Base-by-base conservation (phyloP, 345 rosid genomes). In the Camelina hispida region DNA sequence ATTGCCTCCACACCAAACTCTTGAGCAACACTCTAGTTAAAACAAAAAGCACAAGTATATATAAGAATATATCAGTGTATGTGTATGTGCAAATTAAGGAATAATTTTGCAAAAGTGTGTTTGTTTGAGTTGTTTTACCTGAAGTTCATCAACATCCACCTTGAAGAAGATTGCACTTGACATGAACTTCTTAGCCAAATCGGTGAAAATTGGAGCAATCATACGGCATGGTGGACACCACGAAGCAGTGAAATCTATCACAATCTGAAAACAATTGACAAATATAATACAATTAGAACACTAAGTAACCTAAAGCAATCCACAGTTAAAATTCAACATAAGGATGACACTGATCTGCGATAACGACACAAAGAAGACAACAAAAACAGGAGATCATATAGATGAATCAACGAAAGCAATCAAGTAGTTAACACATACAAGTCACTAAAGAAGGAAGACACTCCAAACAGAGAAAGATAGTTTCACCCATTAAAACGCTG, bases 211-310 rank as follows among this genome's bases (percentile, higher is more conserved):
- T 42, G 96, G 97, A 17, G 96, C 74, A 32, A 92, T 87, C 65
- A 85, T 7, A 9, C 92, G 90, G 62, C 92, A 89, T 4, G 97
- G 93, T 42, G 83, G 83, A 44, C 96, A 89, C 96, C 97, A 92
- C 30, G 92, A 75, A 58, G 96, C 93, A 30, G 86, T 81, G 70
- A 92, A 92, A 73, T 88, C 91, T 17, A 86, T 83, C 77, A 92
- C 91, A 37, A 86, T 73, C 96, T 90, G 73, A 71, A 77, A 57
- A 35, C 35, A 48, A 28, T 28, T 59, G 54, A 32, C 32, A 62
- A 28, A 8, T 28, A 23, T 5, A 32, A 50, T 8, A 6, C 30
- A 10, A 35, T 62, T 17, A 37, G 15, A 35, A 15, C 5, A 9
- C 48, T 12, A n/a, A n/a, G n/a, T n/a, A n/a, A n/a, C n/a, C n/a